These are phyloP conservation scores for Penicillium sp. DNA, from an alignment of 2,329 filamentous ascomycete genomes.

Conservation along the genomic window DNA sequence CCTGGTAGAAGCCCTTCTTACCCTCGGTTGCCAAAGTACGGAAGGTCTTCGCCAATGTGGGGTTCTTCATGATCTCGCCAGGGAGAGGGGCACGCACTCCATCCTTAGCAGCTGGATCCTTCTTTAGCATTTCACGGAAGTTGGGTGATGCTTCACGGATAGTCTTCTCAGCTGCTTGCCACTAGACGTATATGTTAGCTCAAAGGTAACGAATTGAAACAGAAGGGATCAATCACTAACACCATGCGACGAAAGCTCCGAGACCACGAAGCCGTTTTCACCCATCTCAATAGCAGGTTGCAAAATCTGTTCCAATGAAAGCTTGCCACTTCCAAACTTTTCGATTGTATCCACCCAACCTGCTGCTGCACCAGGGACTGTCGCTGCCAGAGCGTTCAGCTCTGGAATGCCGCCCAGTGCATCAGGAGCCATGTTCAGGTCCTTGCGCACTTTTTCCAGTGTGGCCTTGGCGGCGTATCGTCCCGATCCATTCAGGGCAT, in stretches of 20 bases:
- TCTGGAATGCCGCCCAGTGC: constrained; percentile 66
- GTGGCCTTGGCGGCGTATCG: constrained; percentile 69
- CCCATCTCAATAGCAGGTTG: constrained; percentile 79
- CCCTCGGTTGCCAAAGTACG: constrained; percentile 73
- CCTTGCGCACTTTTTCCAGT: constrained; percentile 67
- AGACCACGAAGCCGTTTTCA: constrained; percentile 87
- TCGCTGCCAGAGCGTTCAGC: constrained; percentile 75
- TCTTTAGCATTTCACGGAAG: constrained; percentile 81
- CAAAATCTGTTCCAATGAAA: constrained; percentile 74
- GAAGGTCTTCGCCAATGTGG: constrained; percentile 77
- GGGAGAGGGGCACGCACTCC: constrained; percentile 72
- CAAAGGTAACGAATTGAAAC: background rate
- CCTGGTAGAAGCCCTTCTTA: constrained; percentile 88
- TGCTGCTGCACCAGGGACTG: constrained; percentile 84
- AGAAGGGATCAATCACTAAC: constrained; percentile 50
- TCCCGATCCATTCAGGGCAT: constrained; percentile 90
- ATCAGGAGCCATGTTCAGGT: constrained; percentile 64
- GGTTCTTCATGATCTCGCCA: constrained; percentile 88
- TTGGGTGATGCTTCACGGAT: constrained; percentile 80
- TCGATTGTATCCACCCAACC: constrained; percentile 91
- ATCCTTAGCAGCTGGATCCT: constrained; percentile 64
- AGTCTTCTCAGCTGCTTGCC: constrained; percentile 62
- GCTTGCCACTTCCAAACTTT: constrained; percentile 82
- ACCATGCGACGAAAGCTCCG: constrained; percentile 68
- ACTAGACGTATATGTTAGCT: constrained; percentile 54